Conservation (phyloP, 2,329 filamentous ascomycete species). For the Zymoseptoria crescenta region DNA sequence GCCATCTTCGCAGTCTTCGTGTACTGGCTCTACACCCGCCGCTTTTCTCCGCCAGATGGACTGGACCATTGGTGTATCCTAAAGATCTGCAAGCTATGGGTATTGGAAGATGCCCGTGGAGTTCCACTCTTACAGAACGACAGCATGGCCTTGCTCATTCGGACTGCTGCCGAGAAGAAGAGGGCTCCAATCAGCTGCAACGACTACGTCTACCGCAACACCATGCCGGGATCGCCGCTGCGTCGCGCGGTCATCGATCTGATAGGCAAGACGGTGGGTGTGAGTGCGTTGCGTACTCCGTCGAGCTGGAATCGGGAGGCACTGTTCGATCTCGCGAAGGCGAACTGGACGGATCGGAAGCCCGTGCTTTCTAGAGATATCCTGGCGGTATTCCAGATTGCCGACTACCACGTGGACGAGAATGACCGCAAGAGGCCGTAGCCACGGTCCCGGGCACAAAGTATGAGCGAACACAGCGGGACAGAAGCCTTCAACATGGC, state of each 20-base stretch:
- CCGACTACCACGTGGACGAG: not conserved
- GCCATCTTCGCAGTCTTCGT: conserved; percentile 7
- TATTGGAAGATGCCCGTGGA: not conserved
- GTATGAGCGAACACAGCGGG: no score
- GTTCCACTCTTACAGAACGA: conserved; percentile 3
- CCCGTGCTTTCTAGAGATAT: no score
- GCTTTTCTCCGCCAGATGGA: not conserved
- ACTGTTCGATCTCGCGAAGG: not conserved
- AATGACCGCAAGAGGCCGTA: no score
- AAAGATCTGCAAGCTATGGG: not conserved
- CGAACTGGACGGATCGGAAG: not conserved
- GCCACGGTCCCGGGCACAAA: no score
- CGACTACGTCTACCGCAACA: not conserved
- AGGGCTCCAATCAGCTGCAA: not conserved
- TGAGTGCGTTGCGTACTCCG: not conserved
- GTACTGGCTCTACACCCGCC: conserved; percentile 9
- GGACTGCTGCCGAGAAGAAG: not conserved
- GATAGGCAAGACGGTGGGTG: not conserved
- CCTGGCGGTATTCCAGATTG: not conserved
- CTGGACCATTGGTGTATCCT: not conserved
- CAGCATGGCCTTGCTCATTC: not conserved
- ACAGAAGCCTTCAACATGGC: no score
- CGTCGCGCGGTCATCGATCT: not conserved
- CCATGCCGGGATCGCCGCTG: not conserved
- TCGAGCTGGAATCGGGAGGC: not conserved